Percentiles rank a stretch among this genome's conserved stretches.
phyloP scores from a whole-genome alignment of 768 basidiomycete genomes.

The Lepiota brunneoincarnata region DNA sequence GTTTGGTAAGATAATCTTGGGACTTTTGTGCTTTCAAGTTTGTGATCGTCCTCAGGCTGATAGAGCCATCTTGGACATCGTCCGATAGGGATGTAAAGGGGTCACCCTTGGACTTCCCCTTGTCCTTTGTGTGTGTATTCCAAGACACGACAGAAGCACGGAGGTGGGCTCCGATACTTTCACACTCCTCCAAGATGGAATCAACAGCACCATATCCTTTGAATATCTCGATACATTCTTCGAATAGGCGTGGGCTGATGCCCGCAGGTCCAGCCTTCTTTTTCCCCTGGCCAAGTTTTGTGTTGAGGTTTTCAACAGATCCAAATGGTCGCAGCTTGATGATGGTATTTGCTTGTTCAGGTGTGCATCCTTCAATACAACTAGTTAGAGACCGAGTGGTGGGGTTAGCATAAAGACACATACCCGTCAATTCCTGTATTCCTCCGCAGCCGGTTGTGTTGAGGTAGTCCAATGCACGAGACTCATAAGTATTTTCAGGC shows the following conservation, averaged over 20 bases:
- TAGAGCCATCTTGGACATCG: slow-evolving; percentile 57
- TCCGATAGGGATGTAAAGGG: slow-evolving; percentile 18
- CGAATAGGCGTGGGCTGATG: slow-evolving; percentile 86
- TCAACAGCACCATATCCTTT: slow-evolving; percentile 87
- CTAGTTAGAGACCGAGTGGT: slow-evolving; percentile 7
- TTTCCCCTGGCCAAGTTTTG: slow-evolving; percentile 80
- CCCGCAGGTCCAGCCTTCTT: slow-evolving; percentile 82
- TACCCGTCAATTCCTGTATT: slow-evolving; percentile 75
- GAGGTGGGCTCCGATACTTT: slow-evolving; percentile 76
- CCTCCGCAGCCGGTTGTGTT: slow-evolving; percentile 61
- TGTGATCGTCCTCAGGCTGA: slow-evolving; percentile 51
- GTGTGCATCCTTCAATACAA: slow-evolving; percentile 59
- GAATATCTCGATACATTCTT: slow-evolving; percentile 85
- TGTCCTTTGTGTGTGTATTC: slow-evolving; percentile 41
- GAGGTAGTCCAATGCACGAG: slow-evolving; percentile 63
- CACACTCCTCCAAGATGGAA: slow-evolving; percentile 83
- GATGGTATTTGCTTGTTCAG: slow-evolving; percentile 78
- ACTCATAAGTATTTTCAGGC: slow-evolving; percentile 38
- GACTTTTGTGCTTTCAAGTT: slow-evolving; percentile 37
- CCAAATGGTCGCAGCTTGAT: slow-evolving; percentile 76
- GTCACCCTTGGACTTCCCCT: slow-evolving; percentile 37
- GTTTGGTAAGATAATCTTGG: slow-evolving; percentile 68
- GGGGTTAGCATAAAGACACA: slow-evolving; percentile 17
- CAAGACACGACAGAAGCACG: slow-evolving; percentile 77
- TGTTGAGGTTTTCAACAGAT: slow-evolving; percentile 70